These are phyloP conservation scores for Solanum lycopersicoides DNA, from an alignment of 257 asterid genomes.

Conservation along the genomic window DNA sequence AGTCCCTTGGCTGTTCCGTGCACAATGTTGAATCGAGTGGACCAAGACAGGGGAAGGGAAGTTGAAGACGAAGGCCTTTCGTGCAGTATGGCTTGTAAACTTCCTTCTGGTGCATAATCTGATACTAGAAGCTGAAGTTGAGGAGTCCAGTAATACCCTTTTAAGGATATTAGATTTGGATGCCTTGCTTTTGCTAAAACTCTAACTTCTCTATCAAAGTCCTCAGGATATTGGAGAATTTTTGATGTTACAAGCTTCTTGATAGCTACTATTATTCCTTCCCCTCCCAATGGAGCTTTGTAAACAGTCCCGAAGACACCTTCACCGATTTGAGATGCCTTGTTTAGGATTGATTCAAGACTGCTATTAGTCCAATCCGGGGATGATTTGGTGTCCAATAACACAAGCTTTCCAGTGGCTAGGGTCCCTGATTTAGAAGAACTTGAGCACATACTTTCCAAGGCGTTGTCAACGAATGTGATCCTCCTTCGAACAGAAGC, in stretches of 20 bases:
- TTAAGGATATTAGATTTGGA: constrained; percentile 48
- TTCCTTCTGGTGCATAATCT: constrained; percentile 55
- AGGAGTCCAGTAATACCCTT: constrained; percentile 94
- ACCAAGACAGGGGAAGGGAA: constrained; percentile 46
- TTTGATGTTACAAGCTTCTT: constrained; percentile 59
- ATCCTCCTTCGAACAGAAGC: constrained; percentile 62
- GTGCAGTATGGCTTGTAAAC: constrained; percentile 58
- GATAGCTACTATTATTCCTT: constrained; percentile 44
- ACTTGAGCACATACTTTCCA: constrained; percentile 90
- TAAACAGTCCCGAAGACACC: constrained; percentile 84
- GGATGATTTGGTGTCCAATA: constrained; percentile 48
- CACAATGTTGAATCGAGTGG: constrained; percentile 52
- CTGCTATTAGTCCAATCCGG: constrained; percentile 27
- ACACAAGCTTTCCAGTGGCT: constrained; percentile 54
- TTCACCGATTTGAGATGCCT: constrained; percentile 69
- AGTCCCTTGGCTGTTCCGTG: constrained; percentile 86
- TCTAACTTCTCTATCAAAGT: constrained; percentile 72
- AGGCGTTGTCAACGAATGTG: constrained; percentile 45
- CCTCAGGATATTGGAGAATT: constrained; percentile 61
- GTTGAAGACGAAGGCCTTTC: constrained; percentile 16
- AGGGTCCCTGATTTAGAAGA: constrained; percentile 52
- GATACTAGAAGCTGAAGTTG: constrained; percentile 68
- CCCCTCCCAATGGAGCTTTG: constrained; percentile 46
- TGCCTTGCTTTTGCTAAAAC: constrained; percentile 71
- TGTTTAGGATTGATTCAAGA: constrained; percentile 46